Evolutionary conservation across 768 basidiomycete species (phyloP).

Genomic region (Mycena maculata): DNA sequence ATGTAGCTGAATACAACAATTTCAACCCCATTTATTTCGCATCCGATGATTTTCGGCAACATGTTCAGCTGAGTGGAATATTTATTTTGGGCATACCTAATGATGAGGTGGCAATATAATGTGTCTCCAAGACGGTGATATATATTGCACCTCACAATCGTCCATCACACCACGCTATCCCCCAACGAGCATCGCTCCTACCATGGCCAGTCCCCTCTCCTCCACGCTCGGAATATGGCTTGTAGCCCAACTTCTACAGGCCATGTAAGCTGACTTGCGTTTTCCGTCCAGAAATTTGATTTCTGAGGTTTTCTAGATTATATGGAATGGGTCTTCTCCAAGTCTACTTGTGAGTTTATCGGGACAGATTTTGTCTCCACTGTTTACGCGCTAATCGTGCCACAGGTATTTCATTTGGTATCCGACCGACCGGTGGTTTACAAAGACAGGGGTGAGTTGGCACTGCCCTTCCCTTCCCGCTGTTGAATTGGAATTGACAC

Average conservation of each 20-base stretch:
- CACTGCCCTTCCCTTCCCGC: not conserved
- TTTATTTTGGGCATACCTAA: too few relatives aligned
- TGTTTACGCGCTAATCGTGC: not conserved
- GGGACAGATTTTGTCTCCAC: not conserved
- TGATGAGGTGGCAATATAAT: too few relatives aligned
- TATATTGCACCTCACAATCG: too few relatives aligned
- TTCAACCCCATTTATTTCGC: too few relatives aligned
- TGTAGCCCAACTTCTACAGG: not conserved
- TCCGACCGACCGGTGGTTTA: not conserved
- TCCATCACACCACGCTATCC: too few relatives aligned
- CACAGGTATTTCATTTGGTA: constrained; percentile 19
- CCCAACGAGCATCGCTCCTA: too few relatives aligned
- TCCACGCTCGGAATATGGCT: constrained; percentile 6
- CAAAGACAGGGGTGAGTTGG: not conserved
- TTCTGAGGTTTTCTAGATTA: not conserved
- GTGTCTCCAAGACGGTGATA: too few relatives aligned
- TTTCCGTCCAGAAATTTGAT: not conserved
- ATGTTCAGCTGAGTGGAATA: too few relatives aligned
- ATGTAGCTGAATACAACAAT: too few relatives aligned
- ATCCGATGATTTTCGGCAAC: too few relatives aligned
- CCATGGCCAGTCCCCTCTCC: constrained; percentile 6
- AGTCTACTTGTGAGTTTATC: constrained; percentile 6
- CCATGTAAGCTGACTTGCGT: not conserved
- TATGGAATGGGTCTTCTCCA: constrained; percentile 16
- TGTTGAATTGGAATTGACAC: not conserved